Evolutionary conservation across 1,284 basidiomycete genomes (phyloP).

Genomic region (Ustilago lituana): DNA sequence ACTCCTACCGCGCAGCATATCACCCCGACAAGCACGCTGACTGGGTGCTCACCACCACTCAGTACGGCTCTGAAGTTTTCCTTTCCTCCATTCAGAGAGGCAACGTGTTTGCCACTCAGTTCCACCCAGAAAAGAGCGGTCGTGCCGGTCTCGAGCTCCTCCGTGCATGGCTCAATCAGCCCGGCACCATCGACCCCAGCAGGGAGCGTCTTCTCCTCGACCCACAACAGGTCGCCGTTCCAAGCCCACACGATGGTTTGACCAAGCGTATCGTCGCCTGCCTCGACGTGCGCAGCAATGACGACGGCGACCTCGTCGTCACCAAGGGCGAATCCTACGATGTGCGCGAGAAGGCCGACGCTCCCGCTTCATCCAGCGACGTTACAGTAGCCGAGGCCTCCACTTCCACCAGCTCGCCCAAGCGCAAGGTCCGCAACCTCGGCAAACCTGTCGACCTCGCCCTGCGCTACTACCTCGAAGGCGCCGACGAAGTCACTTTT

Average conservation of each 20-base stretch:
- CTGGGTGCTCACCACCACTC: constrained; percentile 87
- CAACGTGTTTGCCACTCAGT: constrained; percentile 94
- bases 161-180: constrained; percentile 80
- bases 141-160: constrained; percentile 85
- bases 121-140: constrained; percentile 98
- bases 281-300: constrained; percentile 96
- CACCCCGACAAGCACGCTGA: constrained; percentile 69
- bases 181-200: constrained; percentile 44
- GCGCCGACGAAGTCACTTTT: constrained; percentile 95
- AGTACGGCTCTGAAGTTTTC: constrained; percentile 94
- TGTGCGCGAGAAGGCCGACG: constrained; percentile 77
- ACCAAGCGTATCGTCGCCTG: constrained; percentile 97
- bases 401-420: constrained; percentile 11
- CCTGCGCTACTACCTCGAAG: constrained; percentile 83
- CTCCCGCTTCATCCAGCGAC: constrained; percentile 6
- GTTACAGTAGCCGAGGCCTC: constrained; percentile 3
- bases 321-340: constrained; percentile 99
- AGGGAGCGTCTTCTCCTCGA: constrained; percentile 53
- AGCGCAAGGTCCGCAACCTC: constrained; percentile 87
- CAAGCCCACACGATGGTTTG: constrained; percentile 67
- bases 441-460: constrained; percentile 96
- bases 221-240: constrained; percentile 38
- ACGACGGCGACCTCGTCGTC: constrained; percentile 94
- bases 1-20: constrained; percentile 85
- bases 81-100: constrained; percentile 82